Conservation (phyloP, 768 basidiomycete genomes). For the Sistotremastrum suecicum region DNA sequence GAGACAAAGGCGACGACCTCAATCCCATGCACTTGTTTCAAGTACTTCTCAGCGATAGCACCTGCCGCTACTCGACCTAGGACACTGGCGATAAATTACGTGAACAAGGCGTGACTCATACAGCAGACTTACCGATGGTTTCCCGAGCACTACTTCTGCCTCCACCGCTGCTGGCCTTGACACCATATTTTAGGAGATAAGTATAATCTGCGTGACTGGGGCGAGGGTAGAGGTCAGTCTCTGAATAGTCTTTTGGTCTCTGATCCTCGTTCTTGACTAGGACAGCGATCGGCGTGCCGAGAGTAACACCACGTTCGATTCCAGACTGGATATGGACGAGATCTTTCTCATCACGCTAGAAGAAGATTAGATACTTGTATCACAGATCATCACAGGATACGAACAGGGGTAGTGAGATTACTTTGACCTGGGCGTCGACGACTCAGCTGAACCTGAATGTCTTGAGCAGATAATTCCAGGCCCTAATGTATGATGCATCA, state of each 20-base stretch:
- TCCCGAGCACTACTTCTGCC: slow-evolving; percentile 92
- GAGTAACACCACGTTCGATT: slow-evolving; percentile 82
- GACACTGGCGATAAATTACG: background rate
- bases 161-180: slow-evolving; percentile 95
- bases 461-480: slow-evolving; percentile 58
- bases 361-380: background rate
- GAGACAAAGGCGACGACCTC: slow-evolving; percentile 97
- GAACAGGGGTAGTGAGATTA: slow-evolving; percentile 86
- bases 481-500: slow-evolving; percentile 37
- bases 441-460: slow-evolving; percentile 85
- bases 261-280: slow-evolving; percentile 97
- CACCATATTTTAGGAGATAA: slow-evolving; percentile 91
- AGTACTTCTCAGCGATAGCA: slow-evolving; percentile 93
- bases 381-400: slow-evolving; percentile 15
- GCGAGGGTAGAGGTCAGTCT: slow-evolving; percentile 94
- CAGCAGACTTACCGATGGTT: slow-evolving; percentile 60
- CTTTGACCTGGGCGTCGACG: slow-evolving; percentile 91
- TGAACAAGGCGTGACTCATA: background rate
- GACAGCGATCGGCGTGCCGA: slow-evolving; percentile 96
- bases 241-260: slow-evolving; percentile 94
- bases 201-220: slow-evolving; percentile 98
- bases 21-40: slow-evolving; percentile 73
- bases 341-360: slow-evolving; percentile 89
- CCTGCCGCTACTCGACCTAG: slow-evolving; percentile 92
- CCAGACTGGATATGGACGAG: slow-evolving; percentile 89